phyloP scores from a whole-genome alignment of 257 asterid species.

The Pogostemon cablin region DNA sequence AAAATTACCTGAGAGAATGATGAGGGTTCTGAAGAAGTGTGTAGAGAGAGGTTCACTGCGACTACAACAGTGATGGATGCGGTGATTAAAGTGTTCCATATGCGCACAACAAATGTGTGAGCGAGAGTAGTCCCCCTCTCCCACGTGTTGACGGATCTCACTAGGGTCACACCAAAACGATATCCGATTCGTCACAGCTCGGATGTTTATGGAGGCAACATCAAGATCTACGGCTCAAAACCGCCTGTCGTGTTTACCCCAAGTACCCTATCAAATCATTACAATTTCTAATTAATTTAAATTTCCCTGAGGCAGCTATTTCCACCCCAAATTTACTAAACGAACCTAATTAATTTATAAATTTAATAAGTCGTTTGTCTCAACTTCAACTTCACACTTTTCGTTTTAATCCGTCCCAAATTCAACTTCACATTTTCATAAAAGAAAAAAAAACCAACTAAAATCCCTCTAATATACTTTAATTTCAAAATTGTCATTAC shows the following conservation, averaged over 20 bases:
- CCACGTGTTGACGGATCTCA: neutral
- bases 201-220: neutral
- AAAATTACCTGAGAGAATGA: conserved; percentile 26
- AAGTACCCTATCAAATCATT: no score
- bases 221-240: conserved; percentile 25
- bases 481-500: no score
- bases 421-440: no score
- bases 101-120: neutral
- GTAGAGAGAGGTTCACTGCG: conserved; percentile 15
- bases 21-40: conserved; percentile 19
- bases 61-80: neutral
- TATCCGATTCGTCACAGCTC: conserved; percentile 1
- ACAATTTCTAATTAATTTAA: no score
- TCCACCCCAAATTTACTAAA: no score
- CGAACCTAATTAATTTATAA: no score
- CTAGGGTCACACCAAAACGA: conserved; percentile 18
- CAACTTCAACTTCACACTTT: no score
- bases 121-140: neutral
- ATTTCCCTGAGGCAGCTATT: no score
- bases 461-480: no score
- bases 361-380: no score
- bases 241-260: conserved; percentile 1
- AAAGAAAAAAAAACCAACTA: no score
- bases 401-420: no score
- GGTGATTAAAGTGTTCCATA: neutral